Conservation (phyloP, 805 yeast species). For the Candida nitratophila region DNA sequence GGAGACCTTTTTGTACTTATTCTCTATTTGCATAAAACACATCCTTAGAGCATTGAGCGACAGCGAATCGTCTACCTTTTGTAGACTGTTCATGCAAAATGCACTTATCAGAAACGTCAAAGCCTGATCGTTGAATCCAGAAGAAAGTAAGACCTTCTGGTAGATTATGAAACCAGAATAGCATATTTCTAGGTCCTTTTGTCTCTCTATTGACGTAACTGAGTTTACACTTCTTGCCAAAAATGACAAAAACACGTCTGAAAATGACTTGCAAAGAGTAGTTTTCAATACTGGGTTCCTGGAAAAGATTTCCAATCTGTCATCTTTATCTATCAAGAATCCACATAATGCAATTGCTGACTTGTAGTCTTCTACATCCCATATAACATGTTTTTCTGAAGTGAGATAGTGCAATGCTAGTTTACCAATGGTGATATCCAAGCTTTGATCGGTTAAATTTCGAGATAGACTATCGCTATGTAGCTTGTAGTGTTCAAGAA, state of each 20-base stretch:
- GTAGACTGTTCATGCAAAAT: background rate
- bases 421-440: slow-evolving; percentile 5
- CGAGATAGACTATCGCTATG: slow-evolving; percentile 4
- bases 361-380: background rate
- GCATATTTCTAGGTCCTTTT: background rate
- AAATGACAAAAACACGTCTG: background rate
- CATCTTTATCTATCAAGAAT: background rate
- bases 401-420: slow-evolving; percentile 2
- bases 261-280: background rate
- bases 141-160: background rate
- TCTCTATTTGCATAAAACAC: background rate
- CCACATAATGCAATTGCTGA: background rate
- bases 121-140: background rate
- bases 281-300: background rate
- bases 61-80: background rate
- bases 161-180: background rate
- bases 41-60: slow-evolving; percentile 2
- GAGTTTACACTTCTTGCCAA: background rate
- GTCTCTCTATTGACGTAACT: background rate
- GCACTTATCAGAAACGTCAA: background rate
- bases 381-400: background rate
- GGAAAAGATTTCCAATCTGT: background rate
- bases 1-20: background rate
- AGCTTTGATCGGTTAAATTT: slow-evolving; percentile 3
- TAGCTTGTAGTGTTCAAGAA: slow-evolving; percentile 24